phyloP scores from a whole-genome alignment of 495 filamentous ascomycete genomes.

The Penicillium bovifimosum region DNA sequence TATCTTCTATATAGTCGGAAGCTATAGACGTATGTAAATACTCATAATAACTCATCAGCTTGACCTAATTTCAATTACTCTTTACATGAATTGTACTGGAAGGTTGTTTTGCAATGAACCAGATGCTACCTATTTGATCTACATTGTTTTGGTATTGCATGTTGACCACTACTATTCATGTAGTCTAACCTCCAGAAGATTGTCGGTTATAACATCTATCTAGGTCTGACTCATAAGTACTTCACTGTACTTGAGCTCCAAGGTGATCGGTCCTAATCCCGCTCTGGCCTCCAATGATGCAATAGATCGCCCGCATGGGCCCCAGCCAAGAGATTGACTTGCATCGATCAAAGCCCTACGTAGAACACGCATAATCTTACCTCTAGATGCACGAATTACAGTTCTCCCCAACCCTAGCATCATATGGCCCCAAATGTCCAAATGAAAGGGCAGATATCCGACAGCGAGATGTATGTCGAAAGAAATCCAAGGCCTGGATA shows the following conservation, averaged over 20 bases:
- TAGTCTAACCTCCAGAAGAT: too few relatives aligned
- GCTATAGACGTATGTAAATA: too few relatives aligned
- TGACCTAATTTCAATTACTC: too few relatives aligned
- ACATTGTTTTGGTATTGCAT: too few relatives aligned
- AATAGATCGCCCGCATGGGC: constrained; percentile 19
- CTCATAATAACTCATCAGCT: too few relatives aligned
- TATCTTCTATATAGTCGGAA: background rate
- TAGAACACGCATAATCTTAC: background rate
- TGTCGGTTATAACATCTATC: background rate
- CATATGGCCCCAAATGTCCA: background rate
- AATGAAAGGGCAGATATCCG: background rate
- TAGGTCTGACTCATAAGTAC: background rate
- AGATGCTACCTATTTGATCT: too few relatives aligned
- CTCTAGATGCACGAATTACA: background rate
- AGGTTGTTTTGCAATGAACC: too few relatives aligned
- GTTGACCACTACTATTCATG: too few relatives aligned
- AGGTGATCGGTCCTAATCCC: background rate
- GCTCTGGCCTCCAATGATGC: constrained; percentile 4
- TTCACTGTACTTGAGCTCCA: background rate
- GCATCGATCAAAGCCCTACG: constrained; percentile 5
- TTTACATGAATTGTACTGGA: too few relatives aligned
- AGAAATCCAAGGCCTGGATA: constrained; percentile 8
- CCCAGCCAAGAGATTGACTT: constrained; percentile 20
- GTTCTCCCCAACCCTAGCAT: background rate
- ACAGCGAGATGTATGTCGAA: background rate